Conservation (phyloP, 2,329 filamentous ascomycete genomes). For the Phaeoacremonium minimum region DNA sequence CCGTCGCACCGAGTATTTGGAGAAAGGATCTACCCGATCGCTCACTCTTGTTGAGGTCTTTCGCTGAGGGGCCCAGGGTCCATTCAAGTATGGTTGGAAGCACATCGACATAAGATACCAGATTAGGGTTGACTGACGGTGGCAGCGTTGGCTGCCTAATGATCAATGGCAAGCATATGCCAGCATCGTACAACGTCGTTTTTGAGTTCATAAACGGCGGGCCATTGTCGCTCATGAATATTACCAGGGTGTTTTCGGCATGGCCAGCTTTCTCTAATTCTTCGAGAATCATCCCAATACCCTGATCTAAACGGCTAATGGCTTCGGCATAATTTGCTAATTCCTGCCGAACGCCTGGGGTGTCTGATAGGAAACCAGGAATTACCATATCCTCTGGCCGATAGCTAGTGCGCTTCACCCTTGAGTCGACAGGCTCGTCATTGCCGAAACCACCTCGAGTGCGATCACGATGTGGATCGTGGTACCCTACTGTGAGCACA, state of each 20-base stretch:
- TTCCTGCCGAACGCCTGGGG: constrained; percentile 33
- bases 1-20: constrained; percentile 20
- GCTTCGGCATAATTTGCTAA: constrained; percentile 35
- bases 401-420: constrained; percentile 13
- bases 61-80: constrained; percentile 15
- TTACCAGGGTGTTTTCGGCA: constrained; percentile 30
- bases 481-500: constrained; percentile 38
- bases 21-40: constrained; percentile 31
- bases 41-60: constrained; percentile 8
- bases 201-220: constrained; percentile 47
- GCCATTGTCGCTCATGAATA: constrained; percentile 45
- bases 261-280: constrained; percentile 25
- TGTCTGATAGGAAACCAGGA: constrained; percentile 33
- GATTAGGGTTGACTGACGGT: constrained; percentile 31
- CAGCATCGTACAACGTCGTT: constrained; percentile 44
- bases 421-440: constrained; percentile 20
- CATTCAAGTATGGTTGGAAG: constrained; percentile 40
- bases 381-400: constrained; percentile 28
- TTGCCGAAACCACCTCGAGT: constrained; percentile 39
- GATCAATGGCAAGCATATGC: constrained; percentile 36
- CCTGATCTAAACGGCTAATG: constrained; percentile 35
- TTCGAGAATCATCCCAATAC: constrained; percentile 32
- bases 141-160: constrained; percentile 26
- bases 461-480: constrained; percentile 39
- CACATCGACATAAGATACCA: constrained; percentile 41